These are phyloP conservation scores for Alternaria metachromatica DNA, from an alignment of 2,329 filamentous ascomycete genomes.

Conservation along the genomic window DNA sequence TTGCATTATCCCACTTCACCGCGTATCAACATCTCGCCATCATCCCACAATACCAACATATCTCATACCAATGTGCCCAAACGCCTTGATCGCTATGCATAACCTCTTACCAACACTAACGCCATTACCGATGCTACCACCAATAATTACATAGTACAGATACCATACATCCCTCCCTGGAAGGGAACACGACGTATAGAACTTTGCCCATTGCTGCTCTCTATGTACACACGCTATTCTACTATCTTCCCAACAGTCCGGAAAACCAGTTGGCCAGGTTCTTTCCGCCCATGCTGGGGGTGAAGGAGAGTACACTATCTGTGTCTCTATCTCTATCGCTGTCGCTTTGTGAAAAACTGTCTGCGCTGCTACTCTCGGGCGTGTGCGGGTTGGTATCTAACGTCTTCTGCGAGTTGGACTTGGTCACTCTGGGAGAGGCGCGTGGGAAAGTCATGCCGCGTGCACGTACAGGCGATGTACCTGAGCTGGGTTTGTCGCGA, in stretches of 20 bases:
- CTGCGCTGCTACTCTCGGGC: not conserved
- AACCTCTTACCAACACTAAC: not conserved
- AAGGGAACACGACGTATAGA: not conserved
- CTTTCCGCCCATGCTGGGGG: slow-evolving; percentile 35
- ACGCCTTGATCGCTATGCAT: slow-evolving; percentile 10
- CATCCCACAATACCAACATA: not conserved
- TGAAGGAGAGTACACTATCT: slow-evolving; percentile 30
- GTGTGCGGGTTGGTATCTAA: not conserved
- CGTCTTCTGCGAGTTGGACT: not conserved
- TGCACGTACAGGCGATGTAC: slow-evolving; percentile 22
- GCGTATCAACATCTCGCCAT: not conserved
- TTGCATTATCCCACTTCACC: not conserved
- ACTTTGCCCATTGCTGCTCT: not conserved
- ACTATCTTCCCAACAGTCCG: slow-evolving; percentile 31
- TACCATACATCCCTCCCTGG: not conserved
- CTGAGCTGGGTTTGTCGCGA: slow-evolving; percentile 15
- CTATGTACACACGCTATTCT: not conserved
- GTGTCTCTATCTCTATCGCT: slow-evolving; percentile 18
- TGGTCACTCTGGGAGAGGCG: not conserved
- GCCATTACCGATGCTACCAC: not conserved
- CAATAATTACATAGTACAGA: not conserved
- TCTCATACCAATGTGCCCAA: not conserved
- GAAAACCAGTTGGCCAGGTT: slow-evolving; percentile 44
- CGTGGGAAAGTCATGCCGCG: slow-evolving; percentile 28
- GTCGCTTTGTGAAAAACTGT: not conserved